Base-by-base conservation (phyloP, 2,329 filamentous ascomycete genomes). In the Hypoxylon sp. region DNA sequence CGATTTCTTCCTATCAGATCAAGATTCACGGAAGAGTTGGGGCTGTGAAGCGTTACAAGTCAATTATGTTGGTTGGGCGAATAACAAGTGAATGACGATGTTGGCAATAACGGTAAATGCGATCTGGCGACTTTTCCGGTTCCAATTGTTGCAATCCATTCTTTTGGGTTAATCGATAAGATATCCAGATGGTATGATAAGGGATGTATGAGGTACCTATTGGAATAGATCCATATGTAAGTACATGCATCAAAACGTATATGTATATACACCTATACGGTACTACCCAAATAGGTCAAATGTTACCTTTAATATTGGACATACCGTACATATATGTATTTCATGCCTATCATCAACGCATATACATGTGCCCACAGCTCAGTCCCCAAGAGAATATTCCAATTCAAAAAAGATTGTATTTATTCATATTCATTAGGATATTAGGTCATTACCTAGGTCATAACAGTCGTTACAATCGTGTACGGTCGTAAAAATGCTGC, bases 111-210 rank as follows among this genome's bases (percentile, higher is more conserved):
- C n/a, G n/a, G n/a, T n/a, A n/a, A 29, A 62, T 66, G 63, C 60
- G 54, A 71, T 71, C 69, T 71, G 69, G 66, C 69, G 66, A 71
- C 67, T 71, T 71, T n/a, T n/a, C n/a, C n/a, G n/a, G n/a, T 61
- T 46, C 35, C 14, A 48, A 17, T 51, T 37, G 11, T 13, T 14
- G 10, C n/a, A n/a, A n/a, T 1, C 35, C 17, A n/a, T 29, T 31
- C 55, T 17, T 47, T 31, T 46, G 19, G 17, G 26, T 29, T 29
- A 8, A n/a, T 33, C 26, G 58, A 66, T 66, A 62, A 57, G 46
- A 52, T 6, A 39, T 58, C 52, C 52, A 60, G 13, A 11, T 57
- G 44, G 55, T 35, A 57, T 10, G 53, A 59, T 60, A 62, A 63
- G 63, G 19, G 26, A 4, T 4, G 26, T 26, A 26, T 6, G n/a